Conservation (phyloP, 1,284 basidiomycete species). For the Puccinia novopanici region DNA sequence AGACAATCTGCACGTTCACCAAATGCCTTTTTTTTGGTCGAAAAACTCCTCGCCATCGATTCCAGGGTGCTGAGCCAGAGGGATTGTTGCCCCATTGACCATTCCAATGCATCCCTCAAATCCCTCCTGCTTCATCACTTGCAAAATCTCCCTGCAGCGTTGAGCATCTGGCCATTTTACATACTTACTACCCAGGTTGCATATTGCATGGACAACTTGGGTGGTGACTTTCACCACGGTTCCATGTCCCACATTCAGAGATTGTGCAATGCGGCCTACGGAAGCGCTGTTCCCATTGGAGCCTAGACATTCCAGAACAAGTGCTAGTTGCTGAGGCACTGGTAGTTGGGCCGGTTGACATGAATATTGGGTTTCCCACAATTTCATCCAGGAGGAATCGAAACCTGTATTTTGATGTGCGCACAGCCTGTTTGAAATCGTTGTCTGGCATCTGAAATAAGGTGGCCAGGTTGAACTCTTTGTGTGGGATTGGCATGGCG, state of each 20-base stretch:
- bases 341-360: neutral
- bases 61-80: no score
- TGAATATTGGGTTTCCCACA: neutral
- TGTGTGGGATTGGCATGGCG: no score
- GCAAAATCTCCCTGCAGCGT: neutral
- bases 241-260: neutral
- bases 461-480: neutral
- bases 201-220: neutral
- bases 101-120: slow-evolving; percentile 18
- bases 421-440: neutral
- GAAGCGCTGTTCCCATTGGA: slow-evolving; percentile 6
- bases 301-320: neutral
- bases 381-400: neutral
- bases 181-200: neutral
- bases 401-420: neutral
- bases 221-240: slow-evolving; percentile 1
- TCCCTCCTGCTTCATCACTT: neutral
- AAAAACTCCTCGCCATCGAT: no score
- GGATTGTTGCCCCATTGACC: no score
- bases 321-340: neutral
- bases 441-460: neutral
- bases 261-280: neutral
- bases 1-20: slow-evolving; percentile 21
- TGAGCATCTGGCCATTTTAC: neutral
- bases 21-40: slow-evolving; percentile 21